These are phyloP conservation scores for Brassica carinata DNA, from an alignment of 345 rosid species.

Conservation along the genomic window DNA sequence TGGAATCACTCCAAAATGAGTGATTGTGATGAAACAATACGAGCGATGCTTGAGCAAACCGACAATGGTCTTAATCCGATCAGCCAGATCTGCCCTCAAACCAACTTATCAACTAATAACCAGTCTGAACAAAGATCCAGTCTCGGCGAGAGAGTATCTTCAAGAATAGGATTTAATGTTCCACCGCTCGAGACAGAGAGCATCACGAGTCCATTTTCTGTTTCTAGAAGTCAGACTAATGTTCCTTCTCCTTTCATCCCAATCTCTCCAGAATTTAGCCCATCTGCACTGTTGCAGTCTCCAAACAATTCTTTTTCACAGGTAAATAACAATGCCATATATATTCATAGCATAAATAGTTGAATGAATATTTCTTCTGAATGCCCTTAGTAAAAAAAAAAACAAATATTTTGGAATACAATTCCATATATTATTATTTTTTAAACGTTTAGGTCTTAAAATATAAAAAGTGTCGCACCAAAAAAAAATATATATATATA, in stretches of 20 bases:
- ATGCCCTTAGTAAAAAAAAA: too few relatives aligned
- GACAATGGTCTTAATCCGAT: slow-evolving; percentile 13
- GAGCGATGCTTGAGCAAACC: background rate
- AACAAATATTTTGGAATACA: background rate
- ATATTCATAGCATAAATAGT: background rate
- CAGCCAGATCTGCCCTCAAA: slow-evolving; percentile 16
- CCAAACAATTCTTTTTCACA: slow-evolving; percentile 3
- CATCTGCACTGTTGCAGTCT: slow-evolving; percentile 29
- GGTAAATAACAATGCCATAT: slow-evolving; percentile 5
- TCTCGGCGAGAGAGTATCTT: slow-evolving; percentile 16
- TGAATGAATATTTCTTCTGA: background rate
- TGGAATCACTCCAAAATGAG: slow-evolving; percentile 9
- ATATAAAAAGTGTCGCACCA: too few relatives aligned
- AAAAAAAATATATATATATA: too few relatives aligned
- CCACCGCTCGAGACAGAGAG: background rate
- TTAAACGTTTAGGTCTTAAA: background rate
- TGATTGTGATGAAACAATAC: background rate
- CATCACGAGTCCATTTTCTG: background rate
- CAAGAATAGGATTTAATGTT: background rate
- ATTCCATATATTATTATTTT: background rate
- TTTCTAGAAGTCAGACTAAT: background rate
- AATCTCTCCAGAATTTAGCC: slow-evolving; percentile 33
- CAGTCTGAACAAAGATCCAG: slow-evolving; percentile 13
- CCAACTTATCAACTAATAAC: background rate
- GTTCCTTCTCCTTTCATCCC: slow-evolving; percentile 4